Percentiles rank a stretch among this genome's conserved stretches.
Conservation (phyloP, 805 yeast genomes). For the Soucietia sequanensis region DNA sequence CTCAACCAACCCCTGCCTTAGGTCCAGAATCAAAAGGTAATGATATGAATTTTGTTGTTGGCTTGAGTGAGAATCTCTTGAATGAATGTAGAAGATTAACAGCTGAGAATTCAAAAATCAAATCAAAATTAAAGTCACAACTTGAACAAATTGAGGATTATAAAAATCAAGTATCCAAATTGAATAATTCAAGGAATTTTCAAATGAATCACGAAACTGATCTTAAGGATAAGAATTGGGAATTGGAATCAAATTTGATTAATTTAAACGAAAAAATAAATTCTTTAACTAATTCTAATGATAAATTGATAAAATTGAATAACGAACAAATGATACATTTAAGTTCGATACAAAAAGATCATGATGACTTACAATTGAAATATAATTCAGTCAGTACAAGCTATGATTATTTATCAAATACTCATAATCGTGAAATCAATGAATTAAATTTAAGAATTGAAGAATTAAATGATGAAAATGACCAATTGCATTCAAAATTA, state of each 20-base stretch:
- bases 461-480: conserved; percentile 70
- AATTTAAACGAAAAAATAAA: conserved; percentile 43
- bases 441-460: conserved; percentile 52
- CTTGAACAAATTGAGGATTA: conserved; percentile 42
- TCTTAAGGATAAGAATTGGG: conserved; percentile 63
- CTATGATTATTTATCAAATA: conserved; percentile 31
- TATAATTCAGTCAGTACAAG: conserved; percentile 41
- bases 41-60: conserved; percentile 71
- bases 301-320: conserved; percentile 29
- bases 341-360: conserved; percentile 37
- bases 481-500: conserved; percentile 46
- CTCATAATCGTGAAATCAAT: conserved; percentile 41
- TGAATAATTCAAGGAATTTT: conserved; percentile 29
- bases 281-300: conserved; percentile 39
- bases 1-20: conserved; percentile 28
- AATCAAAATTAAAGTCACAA: conserved; percentile 40
- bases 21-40: conserved; percentile 50
- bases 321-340: conserved; percentile 33
- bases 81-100: conserved; percentile 69
- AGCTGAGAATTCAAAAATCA: conserved; percentile 55
- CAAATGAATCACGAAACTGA: conserved; percentile 45
- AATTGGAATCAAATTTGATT: conserved; percentile 54
- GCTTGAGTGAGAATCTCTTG: conserved; percentile 68
- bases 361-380: conserved; percentile 47
- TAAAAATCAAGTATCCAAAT: conserved; percentile 33